phyloP scores from a whole-genome alignment of 225 moss, liverwort and hornwort species.

The Marchantia polymorpha region DNA sequence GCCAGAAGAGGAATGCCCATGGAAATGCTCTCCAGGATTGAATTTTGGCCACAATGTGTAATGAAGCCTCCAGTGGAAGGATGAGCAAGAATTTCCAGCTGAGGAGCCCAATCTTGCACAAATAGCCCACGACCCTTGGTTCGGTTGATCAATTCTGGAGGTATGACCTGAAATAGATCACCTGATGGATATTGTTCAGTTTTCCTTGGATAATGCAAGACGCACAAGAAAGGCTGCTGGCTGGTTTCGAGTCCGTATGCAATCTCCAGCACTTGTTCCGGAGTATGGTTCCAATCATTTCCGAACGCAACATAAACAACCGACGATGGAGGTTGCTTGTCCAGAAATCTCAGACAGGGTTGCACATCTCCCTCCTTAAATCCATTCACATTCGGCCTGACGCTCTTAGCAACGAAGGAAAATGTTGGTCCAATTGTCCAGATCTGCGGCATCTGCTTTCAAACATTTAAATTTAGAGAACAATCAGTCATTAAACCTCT shows the following conservation, averaged over 20 bases:
- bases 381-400: neutral
- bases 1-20: constrained; percentile 37
- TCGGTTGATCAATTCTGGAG: constrained; percentile 19
- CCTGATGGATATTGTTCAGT: neutral
- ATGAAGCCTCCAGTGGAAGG: constrained; percentile 35
- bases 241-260: constrained; percentile 47
- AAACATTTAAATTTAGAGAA: neutral
- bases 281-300: constrained; percentile 20
- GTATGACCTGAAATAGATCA: constrained; percentile 14
- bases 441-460: neutral
- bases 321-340: constrained; percentile 35
- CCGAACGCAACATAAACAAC: constrained; percentile 46
- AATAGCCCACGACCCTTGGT: constrained; percentile 17
- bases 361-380: neutral
- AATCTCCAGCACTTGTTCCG: constrained; percentile 38
- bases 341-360: constrained; percentile 36
- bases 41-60: constrained; percentile 45
- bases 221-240: constrained; percentile 48
- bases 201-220: constrained; percentile 14
- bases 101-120: constrained; percentile 25
- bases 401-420: neutral
- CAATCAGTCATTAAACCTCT: neutral
- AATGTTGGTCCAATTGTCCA: constrained; percentile 10
- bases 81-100: constrained; percentile 29
- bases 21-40: constrained; percentile 34